A percentile compares a stretch with the other conserved stretches of the same genome.
Evolutionary conservation across 1,284 basidiomycete genomes (phyloP).

Genomic region (Inonotus obliquus): DNA sequence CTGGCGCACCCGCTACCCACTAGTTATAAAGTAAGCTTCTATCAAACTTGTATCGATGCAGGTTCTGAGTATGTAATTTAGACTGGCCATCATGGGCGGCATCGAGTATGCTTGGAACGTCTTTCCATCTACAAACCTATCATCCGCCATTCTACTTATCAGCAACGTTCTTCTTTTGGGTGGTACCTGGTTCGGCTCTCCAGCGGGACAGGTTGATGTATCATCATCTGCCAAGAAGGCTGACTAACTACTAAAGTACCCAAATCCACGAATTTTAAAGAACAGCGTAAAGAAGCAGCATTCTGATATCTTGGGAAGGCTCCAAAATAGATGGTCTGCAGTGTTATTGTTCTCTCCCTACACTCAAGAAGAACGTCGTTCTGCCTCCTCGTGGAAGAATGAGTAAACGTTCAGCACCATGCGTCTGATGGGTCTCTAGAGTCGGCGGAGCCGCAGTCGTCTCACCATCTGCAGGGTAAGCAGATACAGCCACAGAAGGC

Average conservation of each 20-base stretch:
- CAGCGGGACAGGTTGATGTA: constrained; percentile 30
- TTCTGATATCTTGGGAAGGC: no score
- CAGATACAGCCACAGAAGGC: constrained; percentile 62
- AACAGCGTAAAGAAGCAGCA: not conserved
- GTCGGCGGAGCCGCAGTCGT: constrained; percentile 53
- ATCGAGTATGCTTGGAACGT: constrained; percentile 89
- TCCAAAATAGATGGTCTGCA: not conserved
- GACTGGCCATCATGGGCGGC: constrained; percentile 52
- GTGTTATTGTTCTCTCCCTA: constrained; percentile 38
- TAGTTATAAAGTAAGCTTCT: constrained; percentile 52
- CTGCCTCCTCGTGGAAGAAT: constrained; percentile 74
- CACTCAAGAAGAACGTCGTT: constrained; percentile 72
- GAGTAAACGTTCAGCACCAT: constrained; percentile 70
- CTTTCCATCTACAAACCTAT: constrained; percentile 74
- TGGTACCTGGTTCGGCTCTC: constrained; percentile 60
- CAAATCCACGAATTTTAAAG: not conserved
- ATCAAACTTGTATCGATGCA: not conserved
- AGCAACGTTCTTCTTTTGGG: constrained; percentile 56
- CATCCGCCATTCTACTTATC: constrained; percentile 58
- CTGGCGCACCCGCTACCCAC: constrained; percentile 68
- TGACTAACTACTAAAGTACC: not conserved
- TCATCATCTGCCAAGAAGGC: not conserved
- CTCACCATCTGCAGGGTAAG: constrained; percentile 46
- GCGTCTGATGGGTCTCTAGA: constrained; percentile 68
- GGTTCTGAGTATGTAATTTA: constrained; percentile 29